Base-by-base conservation (phyloP, 208 protist genomes). In the Spongospora subterranea region DNA sequence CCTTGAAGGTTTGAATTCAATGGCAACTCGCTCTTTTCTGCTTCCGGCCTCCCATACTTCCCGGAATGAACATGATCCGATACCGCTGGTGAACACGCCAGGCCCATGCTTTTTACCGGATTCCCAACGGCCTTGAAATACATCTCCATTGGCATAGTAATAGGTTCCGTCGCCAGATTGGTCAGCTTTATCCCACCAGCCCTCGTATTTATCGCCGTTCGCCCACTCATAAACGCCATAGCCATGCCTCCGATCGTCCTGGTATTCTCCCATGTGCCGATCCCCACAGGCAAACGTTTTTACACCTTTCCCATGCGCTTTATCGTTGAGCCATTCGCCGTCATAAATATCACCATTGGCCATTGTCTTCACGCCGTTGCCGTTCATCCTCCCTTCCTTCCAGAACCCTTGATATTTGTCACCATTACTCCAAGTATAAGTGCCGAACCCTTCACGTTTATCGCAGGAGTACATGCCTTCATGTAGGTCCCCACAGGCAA, bases 301-400 rank as follows among this genome's bases (percentile, higher is more conserved):
- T 11, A 46, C 90, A 38, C 90, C 90, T 46, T 89, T 89, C 35
- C 90, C 90, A 32, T 91, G 90, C 24, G 41, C 39, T 77, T 91
- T 88, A 40, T 91, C 66, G 24, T 88, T 90, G 13, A 40, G 20
- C 90, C 90, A 91, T 77, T 91, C 90, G 45, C 90, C 90, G 11
- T 77, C 65, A 40, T 91, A 91, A 17, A 82, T 82, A 43, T 82
- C 71, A 35, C 88, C 88, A 46, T 89, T 89, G 40, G 40, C 46
- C 45, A 64, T 64, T 29, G 40, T 64, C 45, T 89, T 64, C 13
- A 60, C 46, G 29, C 88, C 88, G 17, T 89, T 89, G 1, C 88
- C 88, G n/a, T 89, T n/a, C 88, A 89, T 46, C 6, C 46, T 1
- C 0, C 88, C 88, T 40, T 89, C 46, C 20, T 64, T 60, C 88